A percentile compares a stretch with the other conserved stretches of the same genome.
Evolutionary conservation across 2,329 filamentous ascomycete species (phyloP).

Genomic region (Daldinia sp.): DNA sequence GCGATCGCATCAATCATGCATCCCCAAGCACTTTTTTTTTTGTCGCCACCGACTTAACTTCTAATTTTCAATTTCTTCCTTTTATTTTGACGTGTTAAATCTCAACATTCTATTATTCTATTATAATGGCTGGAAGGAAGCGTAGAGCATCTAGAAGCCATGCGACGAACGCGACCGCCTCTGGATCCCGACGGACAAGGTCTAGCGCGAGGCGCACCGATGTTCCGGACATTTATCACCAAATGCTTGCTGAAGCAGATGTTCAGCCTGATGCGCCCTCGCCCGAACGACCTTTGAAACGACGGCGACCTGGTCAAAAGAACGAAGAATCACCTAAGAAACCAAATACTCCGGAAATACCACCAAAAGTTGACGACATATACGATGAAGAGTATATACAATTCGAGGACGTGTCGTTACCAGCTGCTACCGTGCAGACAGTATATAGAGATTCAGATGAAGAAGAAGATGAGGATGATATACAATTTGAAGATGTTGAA

Average conservation of each 20-base stretch:
- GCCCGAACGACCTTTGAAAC: constrained; percentile 53
- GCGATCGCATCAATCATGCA: constrained; percentile 12
- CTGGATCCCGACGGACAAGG: constrained; percentile 37
- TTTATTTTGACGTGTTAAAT: background rate
- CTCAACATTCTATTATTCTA: background rate
- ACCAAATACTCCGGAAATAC: constrained; percentile 25
- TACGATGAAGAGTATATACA: constrained; percentile 54
- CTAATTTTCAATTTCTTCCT: background rate
- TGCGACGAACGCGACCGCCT: constrained; percentile 33
- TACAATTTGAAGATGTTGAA: constrained; percentile 59
- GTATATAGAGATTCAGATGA: constrained; percentile 57
- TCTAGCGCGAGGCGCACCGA: constrained; percentile 38
- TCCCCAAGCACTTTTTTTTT: background rate
- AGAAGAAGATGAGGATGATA: constrained; percentile 52
- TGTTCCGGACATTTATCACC: constrained; percentile 54
- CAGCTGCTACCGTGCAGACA: constrained; percentile 60
- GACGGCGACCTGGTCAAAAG: constrained; percentile 50
- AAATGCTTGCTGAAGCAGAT: constrained; percentile 61
- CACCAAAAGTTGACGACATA: constrained; percentile 12
- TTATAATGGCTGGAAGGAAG: constrained; percentile 45
- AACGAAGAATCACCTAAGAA: constrained; percentile 37
- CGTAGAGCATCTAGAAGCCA: constrained; percentile 36
- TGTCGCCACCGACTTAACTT: constrained; percentile 3
- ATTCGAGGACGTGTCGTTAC: constrained; percentile 61
- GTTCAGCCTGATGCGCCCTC: constrained; percentile 45